Evolutionary conservation across 225 moss, liverwort and hornwort species (phyloP).

Genomic region (Thuidium tamariscinum): DNA sequence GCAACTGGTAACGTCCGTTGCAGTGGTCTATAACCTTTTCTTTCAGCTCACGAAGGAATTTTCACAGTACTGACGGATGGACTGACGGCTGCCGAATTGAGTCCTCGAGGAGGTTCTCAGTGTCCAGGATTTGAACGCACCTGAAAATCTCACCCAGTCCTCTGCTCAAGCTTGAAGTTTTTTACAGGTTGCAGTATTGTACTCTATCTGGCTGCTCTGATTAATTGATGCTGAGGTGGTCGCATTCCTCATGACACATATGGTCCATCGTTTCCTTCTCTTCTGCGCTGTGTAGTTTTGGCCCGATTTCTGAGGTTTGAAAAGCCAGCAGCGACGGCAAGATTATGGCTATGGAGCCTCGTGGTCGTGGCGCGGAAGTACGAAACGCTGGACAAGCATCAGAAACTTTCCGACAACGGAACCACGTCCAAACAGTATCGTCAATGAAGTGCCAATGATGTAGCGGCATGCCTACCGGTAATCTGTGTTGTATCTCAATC

Average conservation of each 20-base stretch:
- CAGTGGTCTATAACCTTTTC: neutral
- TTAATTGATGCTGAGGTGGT: neutral
- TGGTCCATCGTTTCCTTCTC: neutral
- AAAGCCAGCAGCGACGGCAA: neutral
- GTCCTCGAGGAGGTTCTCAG: neutral
- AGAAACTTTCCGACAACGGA: neutral
- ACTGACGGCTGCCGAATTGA: neutral
- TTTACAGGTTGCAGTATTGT: neutral
- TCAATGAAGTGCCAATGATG: neutral
- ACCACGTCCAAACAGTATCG: neutral
- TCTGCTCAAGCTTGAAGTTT: neutral
- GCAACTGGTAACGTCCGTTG: neutral
- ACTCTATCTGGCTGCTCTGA: neutral
- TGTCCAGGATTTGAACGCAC: neutral
- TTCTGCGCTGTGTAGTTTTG: neutral
- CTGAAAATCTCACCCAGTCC: neutral
- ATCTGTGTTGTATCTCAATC: neutral
- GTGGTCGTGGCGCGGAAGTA: neutral
- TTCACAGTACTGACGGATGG: neutral
- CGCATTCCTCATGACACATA: neutral
- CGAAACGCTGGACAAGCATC: neutral
- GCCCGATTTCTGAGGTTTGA: neutral
- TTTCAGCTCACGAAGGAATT: neutral
- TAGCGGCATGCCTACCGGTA: neutral
- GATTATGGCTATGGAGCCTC: neutral